A percentile compares a stretch with the other conserved stretches of the same genome.
These are phyloP conservation scores for Neocatenulostroma microsporum DNA, from an alignment of 2,329 filamentous ascomycete genomes.

Conservation along the genomic window DNA sequence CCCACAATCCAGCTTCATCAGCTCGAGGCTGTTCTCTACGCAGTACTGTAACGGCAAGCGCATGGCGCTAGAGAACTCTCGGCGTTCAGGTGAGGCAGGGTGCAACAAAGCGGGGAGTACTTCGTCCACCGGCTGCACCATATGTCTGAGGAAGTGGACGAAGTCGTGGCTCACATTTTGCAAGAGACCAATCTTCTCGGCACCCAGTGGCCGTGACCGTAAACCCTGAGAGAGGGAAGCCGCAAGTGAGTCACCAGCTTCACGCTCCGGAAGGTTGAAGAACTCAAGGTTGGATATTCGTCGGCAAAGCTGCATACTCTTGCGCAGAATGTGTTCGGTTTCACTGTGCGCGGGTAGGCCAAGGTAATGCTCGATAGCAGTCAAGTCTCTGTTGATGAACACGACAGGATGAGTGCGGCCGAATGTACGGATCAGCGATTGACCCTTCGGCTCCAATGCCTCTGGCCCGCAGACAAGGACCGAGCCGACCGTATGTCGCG, in stretches of 20 bases:
- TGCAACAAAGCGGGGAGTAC: no score
- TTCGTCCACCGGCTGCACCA: conserved; percentile 53
- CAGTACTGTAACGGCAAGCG: conserved; percentile 54
- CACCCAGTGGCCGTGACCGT: no score
- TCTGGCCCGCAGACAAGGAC: conserved; percentile 67
- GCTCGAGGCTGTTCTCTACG: conserved; percentile 47
- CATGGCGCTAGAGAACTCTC: conserved; percentile 60
- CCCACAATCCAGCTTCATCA: conserved; percentile 59
- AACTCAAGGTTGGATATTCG: conserved; percentile 68
- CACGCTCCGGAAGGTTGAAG: conserved; percentile 62
- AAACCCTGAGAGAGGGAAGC: no score
- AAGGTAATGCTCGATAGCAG: conserved; percentile 58
- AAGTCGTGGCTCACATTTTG: conserved; percentile 62
- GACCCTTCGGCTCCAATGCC: no score
- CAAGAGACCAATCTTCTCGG: no score
- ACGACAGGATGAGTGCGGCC: conserved; percentile 63
- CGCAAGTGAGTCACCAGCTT: no score
- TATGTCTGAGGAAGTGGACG: conserved; percentile 57
- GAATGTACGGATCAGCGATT: conserved; percentile 58
- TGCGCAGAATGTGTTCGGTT: conserved; percentile 52
- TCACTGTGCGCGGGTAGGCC: no score
- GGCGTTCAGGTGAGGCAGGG: no score
- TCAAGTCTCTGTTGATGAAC: conserved; percentile 58
- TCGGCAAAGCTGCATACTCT: conserved; percentile 53
- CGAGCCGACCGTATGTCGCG: conserved; percentile 51